These are phyloP conservation scores for Planoprotostelium fungivorum DNA, from an alignment of 78 protist genomes.

Conservation along the genomic window DNA sequence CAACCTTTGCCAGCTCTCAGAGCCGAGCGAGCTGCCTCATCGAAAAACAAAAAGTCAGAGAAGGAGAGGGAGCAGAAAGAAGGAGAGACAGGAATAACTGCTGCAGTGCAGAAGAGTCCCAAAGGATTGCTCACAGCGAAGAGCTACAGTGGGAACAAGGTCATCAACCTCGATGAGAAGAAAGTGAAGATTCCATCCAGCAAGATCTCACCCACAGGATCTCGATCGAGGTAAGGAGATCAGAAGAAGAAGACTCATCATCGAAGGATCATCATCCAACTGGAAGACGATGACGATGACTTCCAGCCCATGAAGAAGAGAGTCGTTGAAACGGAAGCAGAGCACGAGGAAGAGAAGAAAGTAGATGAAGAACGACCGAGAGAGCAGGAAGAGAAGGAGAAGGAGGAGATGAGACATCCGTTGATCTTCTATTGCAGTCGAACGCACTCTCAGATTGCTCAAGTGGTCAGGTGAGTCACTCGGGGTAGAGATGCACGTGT, in stretches of 20 bases:
- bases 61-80: not conserved
- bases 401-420: slow-evolving; percentile 14
- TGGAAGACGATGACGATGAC: not conserved
- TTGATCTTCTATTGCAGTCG: slow-evolving; percentile 83
- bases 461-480: slow-evolving; percentile 78
- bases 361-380: slow-evolving; percentile 18
- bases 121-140: not conserved
- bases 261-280: not conserved
- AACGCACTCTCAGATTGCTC: slow-evolving; percentile 96
- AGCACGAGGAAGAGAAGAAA: not conserved
- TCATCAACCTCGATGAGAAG: not conserved
- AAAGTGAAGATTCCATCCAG: not conserved
- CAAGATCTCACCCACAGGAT: not conserved
- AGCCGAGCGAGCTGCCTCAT: too few relatives aligned
- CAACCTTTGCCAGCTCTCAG: too few relatives aligned
- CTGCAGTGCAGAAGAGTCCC: not conserved
- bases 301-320: not conserved
- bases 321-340: not conserved
- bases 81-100: not conserved
- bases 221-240: not conserved
- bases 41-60: not conserved
- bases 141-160: not conserved
- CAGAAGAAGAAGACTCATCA: not conserved
- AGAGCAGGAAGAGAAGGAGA: not conserved
- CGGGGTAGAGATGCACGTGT: too few relatives aligned